Conservation (phyloP, 305 asterid genomes). For the Fraxinus nigra region DNA sequence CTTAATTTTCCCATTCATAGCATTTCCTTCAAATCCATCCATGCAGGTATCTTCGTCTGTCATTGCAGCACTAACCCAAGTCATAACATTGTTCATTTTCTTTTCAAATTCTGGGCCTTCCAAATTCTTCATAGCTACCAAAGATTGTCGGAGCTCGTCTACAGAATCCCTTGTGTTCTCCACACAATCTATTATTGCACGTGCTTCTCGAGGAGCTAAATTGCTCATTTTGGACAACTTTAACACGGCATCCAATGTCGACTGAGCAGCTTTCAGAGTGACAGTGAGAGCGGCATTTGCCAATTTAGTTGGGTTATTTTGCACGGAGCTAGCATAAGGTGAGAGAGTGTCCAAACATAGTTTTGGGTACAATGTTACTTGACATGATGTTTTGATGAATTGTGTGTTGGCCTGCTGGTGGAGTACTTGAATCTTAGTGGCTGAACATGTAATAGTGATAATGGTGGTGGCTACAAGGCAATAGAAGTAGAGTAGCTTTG, state of each 20-base stretch:
- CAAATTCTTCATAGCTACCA: neutral
- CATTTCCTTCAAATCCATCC: conserved; percentile 76
- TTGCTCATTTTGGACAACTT: neutral
- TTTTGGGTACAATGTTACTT: conserved; percentile 51
- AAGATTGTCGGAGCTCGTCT: conserved; percentile 27
- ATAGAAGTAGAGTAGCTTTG: neutral
- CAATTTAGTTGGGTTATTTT: conserved; percentile 48
- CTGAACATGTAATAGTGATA: conserved; percentile 3
- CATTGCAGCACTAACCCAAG: conserved; percentile 90
- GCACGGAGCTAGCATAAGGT: conserved; percentile 45
- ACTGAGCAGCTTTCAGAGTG: conserved; percentile 47
- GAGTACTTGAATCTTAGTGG: conserved; percentile 18
- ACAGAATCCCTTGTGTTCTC: conserved; percentile 35
- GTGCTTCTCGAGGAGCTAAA: neutral
- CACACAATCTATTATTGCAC: conserved; percentile 28
- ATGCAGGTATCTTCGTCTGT: conserved; percentile 60
- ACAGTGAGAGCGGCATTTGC: conserved; percentile 59
- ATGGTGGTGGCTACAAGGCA: neutral
- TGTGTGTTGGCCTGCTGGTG: neutral
- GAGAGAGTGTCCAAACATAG: conserved; percentile 61
- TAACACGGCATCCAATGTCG: conserved; percentile 32
- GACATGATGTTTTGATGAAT: conserved; percentile 64
- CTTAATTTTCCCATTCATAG: conserved; percentile 53
- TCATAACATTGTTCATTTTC: conserved; percentile 62
- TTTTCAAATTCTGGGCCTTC: neutral